Evolutionary conservation across 192 early-diverging fungal species (phyloP), one percentile per base, ranked within the genome.

Genomic region (Podila horticola): DNA sequence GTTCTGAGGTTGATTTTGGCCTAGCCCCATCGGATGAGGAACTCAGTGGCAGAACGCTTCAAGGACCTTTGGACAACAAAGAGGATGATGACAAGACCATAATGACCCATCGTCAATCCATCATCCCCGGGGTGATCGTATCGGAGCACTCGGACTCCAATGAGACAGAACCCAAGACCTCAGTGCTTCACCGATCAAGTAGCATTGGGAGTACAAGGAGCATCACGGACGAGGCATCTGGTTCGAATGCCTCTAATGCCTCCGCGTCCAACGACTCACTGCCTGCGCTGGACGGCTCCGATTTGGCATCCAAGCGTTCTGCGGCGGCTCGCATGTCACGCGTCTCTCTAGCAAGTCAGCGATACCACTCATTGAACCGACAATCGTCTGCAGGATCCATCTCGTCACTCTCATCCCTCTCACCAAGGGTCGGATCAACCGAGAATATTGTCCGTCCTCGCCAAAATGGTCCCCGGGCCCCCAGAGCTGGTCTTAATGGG

Each of bases 251-350:
- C 6, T 36, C 34, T 36, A 36, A 36, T 36, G 52, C 22, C 11
- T 71, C 69, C 22, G 61, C 33, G 3, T 51, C 71, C 6, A 38
- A 36, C 24, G 70, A 57, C 4, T 58, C 76, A 4, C 33, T 24
- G 0, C 41, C 65, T 22, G 26, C 59, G 9, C 33, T 26, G 34
- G 17, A 52, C 1, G 67, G 38, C 33, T 38, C 38, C 0, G 69
- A 72, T 15, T 26, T 64, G 24, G 62, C 66, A 2, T 64, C 77
- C 10, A 72, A 73, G 34, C 71, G 67, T 19, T 66, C 52, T 22
- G 29, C 66, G 4, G 77, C 65, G 0, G 77, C 77, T 34, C 70
- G 77, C 8, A 67, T 81, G 64, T 81, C 77, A n/a, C 66, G 77
- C 26, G 38, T 81, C 15, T 81, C 77, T 2, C 34, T 73, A 19